These are phyloP conservation scores for Trichaptum fuscoviolaceum DNA, from an alignment of 768 basidiomycete genomes.

Conservation along the genomic window DNA sequence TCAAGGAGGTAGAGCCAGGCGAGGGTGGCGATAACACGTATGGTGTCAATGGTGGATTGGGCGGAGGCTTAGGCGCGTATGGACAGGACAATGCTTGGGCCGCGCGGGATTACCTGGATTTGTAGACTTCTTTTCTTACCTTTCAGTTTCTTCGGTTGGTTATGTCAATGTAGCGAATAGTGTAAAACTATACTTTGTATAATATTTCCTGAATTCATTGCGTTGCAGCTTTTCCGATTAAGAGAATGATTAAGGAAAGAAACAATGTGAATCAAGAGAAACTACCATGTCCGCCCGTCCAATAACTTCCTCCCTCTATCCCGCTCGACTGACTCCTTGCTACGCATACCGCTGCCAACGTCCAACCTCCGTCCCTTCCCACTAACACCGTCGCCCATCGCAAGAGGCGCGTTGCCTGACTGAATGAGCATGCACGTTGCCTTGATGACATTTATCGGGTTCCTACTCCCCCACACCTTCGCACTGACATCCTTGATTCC, in stretches of 20 bases:
- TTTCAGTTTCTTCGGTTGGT: background rate
- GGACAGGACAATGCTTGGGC: slow-evolving; percentile 19
- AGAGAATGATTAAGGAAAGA: background rate
- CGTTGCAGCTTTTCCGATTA: background rate
- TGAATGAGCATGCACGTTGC: slow-evolving; percentile 78
- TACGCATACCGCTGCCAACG: slow-evolving; percentile 70
- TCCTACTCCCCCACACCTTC: slow-evolving; percentile 92
- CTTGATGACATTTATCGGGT: slow-evolving; percentile 83
- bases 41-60: slow-evolving; percentile 32
- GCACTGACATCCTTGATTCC: slow-evolving; percentile 94
- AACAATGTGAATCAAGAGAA: background rate
- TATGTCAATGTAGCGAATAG: background rate
- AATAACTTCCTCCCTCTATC: slow-evolving; percentile 78
- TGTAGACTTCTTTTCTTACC: slow-evolving; percentile 25
- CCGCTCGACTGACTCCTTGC: slow-evolving; percentile 69
- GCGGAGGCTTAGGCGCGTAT: slow-evolving; percentile 35
- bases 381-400: slow-evolving; percentile 80
- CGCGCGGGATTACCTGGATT: slow-evolving; percentile 51
- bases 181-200: background rate
- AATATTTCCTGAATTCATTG: background rate
- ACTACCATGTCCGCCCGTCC: slow-evolving; percentile 48
- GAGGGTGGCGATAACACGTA: slow-evolving; percentile 42
- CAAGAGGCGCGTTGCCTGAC: slow-evolving; percentile 72
- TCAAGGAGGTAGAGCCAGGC: slow-evolving; percentile 56
- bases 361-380: slow-evolving; percentile 64